Evolutionary conservation across 73 alveolate genomes (phyloP).

Genomic region (Blepharisma stoltei): DNA sequence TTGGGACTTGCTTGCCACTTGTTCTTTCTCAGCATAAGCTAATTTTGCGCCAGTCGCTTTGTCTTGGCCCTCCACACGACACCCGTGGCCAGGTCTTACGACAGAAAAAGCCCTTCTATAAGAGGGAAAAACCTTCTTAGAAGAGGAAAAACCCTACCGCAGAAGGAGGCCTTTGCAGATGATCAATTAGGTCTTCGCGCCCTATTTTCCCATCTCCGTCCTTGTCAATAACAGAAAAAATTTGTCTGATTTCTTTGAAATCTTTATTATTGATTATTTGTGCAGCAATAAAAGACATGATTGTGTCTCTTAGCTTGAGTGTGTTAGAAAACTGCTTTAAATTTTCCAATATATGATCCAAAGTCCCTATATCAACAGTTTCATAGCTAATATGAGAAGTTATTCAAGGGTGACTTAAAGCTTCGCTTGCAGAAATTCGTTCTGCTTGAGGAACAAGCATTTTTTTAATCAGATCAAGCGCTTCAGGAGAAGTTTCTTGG

Average conservation of each 20-base stretch:
- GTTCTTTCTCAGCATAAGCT: too few relatives aligned
- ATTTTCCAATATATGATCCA: neutral
- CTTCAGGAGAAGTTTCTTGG: constrained; percentile 41
- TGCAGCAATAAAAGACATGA: constrained; percentile 10
- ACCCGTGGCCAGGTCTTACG: too few relatives aligned
- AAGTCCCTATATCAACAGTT: too few relatives aligned
- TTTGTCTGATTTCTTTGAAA: neutral
- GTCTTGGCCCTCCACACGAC: too few relatives aligned
- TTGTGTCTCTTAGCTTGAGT: constrained; percentile 1
- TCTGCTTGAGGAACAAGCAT: constrained; percentile 6
- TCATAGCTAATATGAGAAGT: too few relatives aligned
- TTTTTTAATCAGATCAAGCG: constrained; percentile 54
- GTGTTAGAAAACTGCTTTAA: neutral
- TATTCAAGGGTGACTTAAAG: constrained; percentile 5
- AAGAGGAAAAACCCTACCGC: too few relatives aligned
- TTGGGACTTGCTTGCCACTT: too few relatives aligned
- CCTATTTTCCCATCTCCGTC: constrained; percentile 26
- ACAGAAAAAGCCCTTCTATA: too few relatives aligned
- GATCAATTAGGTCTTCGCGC: constrained; percentile 22
- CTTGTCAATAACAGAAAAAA: constrained; percentile 8
- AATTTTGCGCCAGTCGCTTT: too few relatives aligned
- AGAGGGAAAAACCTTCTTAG: too few relatives aligned
- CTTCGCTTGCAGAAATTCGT: constrained; percentile 14
- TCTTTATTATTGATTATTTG: constrained; percentile 19
- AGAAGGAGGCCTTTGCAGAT: too few relatives aligned